These are phyloP conservation scores for Cunninghamia lanceolata DNA, from an alignment of 75 land plant species.

Conservation along the genomic window DNA sequence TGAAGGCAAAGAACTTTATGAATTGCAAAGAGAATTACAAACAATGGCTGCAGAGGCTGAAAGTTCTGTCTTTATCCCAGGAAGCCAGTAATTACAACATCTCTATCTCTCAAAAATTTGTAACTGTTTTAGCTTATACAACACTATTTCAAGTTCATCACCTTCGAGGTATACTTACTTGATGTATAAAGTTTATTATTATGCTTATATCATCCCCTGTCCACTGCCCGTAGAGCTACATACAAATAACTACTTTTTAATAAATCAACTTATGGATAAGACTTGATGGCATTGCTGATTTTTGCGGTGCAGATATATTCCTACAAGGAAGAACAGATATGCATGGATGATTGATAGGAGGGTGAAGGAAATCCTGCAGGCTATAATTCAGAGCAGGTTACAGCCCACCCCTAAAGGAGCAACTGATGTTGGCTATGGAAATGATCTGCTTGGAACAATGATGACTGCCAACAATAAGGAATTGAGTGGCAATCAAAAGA, in stretches of 20 bases:
- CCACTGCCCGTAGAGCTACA: neutral
- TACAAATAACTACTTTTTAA: neutral
- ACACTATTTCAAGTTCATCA: neutral
- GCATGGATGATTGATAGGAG: conserved; percentile 15
- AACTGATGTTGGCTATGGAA: conserved; percentile 10
- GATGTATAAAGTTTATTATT: neutral
- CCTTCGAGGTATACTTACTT: neutral
- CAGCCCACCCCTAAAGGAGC: conserved; percentile 26
- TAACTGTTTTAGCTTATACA: neutral
- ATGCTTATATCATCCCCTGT: neutral
- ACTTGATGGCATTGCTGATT: neutral
- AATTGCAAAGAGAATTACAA: conserved; percentile 26
- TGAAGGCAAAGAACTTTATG: conserved; percentile 35
- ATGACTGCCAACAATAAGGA: conserved; percentile 37
- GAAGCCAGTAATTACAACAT: neutral
- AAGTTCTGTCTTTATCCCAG: conserved; percentile 19
- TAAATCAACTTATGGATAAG: neutral
- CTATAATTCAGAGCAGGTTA: conserved; percentile 25
- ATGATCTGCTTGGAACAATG: conserved; percentile 40
- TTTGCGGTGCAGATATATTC: neutral
- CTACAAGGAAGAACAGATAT: conserved; percentile 6
- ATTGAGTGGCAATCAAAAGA: conserved; percentile 14
- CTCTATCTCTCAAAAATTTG: neutral
- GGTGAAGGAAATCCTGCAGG: conserved; percentile 24
- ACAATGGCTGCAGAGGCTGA: neutral